Evolutionary conservation across 1,139 yeast genomes (phyloP), one percentile per base, ranked within the genome.

Genomic region (Hyphopichia pseudoburtonii): DNA sequence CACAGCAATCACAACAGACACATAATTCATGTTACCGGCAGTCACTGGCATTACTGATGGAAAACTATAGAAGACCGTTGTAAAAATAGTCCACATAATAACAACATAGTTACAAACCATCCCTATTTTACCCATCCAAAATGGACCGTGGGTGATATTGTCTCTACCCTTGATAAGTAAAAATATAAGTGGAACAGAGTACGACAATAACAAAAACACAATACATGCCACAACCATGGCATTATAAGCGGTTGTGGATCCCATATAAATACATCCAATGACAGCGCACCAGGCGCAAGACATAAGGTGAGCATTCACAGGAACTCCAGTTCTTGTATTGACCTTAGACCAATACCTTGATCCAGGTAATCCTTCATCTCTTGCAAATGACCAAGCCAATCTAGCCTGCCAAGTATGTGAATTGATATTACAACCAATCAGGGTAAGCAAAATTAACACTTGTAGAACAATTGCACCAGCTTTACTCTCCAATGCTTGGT

Each of bases 361-460:
- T 4, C 63, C 67, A 3, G 71, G 70, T 40, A 69, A 57, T 1
- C 74, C 74, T 32, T 65, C 62, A 61, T 84, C 92, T 64, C 92
- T 80, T 19, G 89, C 76, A 60, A 84, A 86, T 5, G 90, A 82
- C 92, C 94, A 85, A 52, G 87, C 78, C 49, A 83, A 65, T 61
- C 89, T 73, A 32, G 88, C 68, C 51, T 67, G 73, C 73, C 73
- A 68, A 8, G 73, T 67, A 44, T 67, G 73, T 21, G 70, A 64
- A 6, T 71, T 59, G 45, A 68, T 60, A 33, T 67, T 68, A 51
- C 73, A 68, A 10, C 70, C 70, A 40, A 62, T 54, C 17, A 71
- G 72, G 27, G 73, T 66, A 24, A 66, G 52, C 31, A 66, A 52
- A 30, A 68, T 56, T 45, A 68, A 54, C 15, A 56, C 47, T 23